Evolutionary conservation across 495 filamentous ascomycete species (phyloP), one percentile per base, ranked within the genome.

Genomic region (Trichoderma gamsii): DNA sequence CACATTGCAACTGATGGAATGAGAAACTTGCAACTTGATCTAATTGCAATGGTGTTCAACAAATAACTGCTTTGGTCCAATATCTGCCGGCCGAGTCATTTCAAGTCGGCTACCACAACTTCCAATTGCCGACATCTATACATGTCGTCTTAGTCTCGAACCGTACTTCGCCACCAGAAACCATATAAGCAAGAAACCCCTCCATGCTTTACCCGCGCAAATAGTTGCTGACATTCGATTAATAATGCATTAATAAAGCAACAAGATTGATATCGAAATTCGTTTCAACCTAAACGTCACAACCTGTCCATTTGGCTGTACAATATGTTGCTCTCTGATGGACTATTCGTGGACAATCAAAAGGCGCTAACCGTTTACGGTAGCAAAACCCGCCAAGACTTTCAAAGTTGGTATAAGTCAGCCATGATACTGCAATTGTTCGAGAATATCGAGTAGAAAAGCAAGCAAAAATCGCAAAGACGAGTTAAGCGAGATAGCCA

Each of bases 351-450:
- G 25, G 56, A 12, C 12, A 32, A 29, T 15, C 25, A 6, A 7
- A 61, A 29, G 56, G 11, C 27, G n/a, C 56, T 61, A 61, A 61
- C 56, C 25, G 9, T 3, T 29, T 29, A 16, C 7, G 25, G 56
- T 32, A 61, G 16, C 56, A 61, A 32, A 32, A 32, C 27, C 56
- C 56, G 56, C 56, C 56, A 61, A 61, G 56, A 61, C 56, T 29
- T 61, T 11, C 3, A 12, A 18, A 21, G 18, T 23, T 52, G 49
- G 49, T 52, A 23, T 52, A 52, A 52, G 49, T 52, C 49, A 52
- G 18, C 9, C 49, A 9, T 11, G 49, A 52, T 21, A 3, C n/a
- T 52, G 2, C n/a, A 21, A 9, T 52, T 52, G n/a, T 23, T 52
- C 49, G 49, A 52, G 2, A 52, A 52, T n/a, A 4, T 6, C 49